phyloP scores from a whole-genome alignment of 768 basidiomycete species.

The Lentinus brumalis region DNA sequence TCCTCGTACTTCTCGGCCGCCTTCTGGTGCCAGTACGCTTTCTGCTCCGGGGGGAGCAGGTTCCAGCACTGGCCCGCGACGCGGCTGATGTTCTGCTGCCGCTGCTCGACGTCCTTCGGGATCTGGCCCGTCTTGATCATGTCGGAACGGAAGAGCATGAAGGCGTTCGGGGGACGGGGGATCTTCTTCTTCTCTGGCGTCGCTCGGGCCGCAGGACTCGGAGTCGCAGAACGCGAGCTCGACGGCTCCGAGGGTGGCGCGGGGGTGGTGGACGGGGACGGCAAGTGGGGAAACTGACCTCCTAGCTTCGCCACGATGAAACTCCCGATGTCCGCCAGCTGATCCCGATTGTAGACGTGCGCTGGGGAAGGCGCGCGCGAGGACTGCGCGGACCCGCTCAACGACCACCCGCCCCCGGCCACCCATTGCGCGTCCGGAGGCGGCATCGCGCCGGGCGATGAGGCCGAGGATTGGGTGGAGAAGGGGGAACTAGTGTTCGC shows the following conservation, averaged over 20 bases:
- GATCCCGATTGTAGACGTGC: conserved; percentile 2
- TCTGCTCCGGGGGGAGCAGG: conserved; percentile 38
- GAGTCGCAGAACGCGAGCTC: conserved; percentile 25
- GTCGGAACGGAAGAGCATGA: conserved; percentile 58
- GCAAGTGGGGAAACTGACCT: background rate
- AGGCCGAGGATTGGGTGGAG: conserved; percentile 5
- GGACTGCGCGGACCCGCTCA: conserved; percentile 7
- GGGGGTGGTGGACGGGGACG: background rate
- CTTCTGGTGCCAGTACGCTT: conserved; percentile 37
- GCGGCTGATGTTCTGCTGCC: conserved; percentile 57
- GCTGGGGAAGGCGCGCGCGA: conserved; percentile 13
- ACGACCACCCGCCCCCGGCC: background rate
- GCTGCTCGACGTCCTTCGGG: conserved; percentile 46
- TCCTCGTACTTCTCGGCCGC: conserved; percentile 30
- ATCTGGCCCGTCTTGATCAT: conserved; percentile 46
- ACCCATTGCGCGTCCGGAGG: conserved; percentile 9
- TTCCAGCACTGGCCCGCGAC: conserved; percentile 58
- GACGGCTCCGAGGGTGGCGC: background rate
- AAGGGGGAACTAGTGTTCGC: conserved; percentile 12
- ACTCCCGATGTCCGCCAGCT: background rate
- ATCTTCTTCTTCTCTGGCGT: conserved; percentile 28
- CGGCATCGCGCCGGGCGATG: conserved; percentile 16
- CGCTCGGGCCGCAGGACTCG: conserved; percentile 10
- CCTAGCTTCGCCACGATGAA: background rate
- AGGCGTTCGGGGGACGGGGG: conserved; percentile 56